Conservation (phyloP, 1,139 yeast species). For the Taphrina confusa region DNA sequence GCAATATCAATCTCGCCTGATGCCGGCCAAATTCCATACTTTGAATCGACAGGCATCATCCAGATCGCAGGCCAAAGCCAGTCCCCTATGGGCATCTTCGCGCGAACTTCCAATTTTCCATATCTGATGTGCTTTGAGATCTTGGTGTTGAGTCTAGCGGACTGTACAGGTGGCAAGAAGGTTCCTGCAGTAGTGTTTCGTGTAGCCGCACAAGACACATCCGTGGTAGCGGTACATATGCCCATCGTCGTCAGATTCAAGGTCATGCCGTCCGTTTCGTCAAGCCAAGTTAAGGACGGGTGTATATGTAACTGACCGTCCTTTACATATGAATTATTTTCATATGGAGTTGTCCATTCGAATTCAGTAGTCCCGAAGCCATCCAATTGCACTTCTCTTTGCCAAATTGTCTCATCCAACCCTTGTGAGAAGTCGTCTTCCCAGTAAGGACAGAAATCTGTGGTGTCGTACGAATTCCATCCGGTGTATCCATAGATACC, state of each 20-base stretch:
- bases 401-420: constrained; percentile 32
- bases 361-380: constrained; percentile 40
- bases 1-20: constrained; percentile 40
- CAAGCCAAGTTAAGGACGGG: constrained; percentile 39
- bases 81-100: constrained; percentile 39
- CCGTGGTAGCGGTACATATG: constrained; percentile 35
- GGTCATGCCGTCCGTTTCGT: constrained; percentile 37
- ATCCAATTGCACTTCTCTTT: constrained; percentile 38
- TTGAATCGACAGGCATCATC: constrained; percentile 39
- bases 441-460: constrained; percentile 33
- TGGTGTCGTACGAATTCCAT: constrained; percentile 35
- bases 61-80: constrained; percentile 41
- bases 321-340: constrained; percentile 36
- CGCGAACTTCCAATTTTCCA: constrained; percentile 40
- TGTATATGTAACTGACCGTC: constrained; percentile 38
- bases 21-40: constrained; percentile 40
- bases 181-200: constrained; percentile 34
- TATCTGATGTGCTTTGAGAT: constrained; percentile 34
- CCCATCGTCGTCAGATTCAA: constrained; percentile 39
- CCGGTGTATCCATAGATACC: constrained; percentile 38
- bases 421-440: constrained; percentile 36
- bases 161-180: constrained; percentile 39
- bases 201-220: constrained; percentile 36
- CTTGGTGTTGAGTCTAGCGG: constrained; percentile 39
- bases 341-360: constrained; percentile 38